Evolutionary conservation across 768 basidiomycete genomes (phyloP).

Genomic region (Crassisporium funariophilum): DNA sequence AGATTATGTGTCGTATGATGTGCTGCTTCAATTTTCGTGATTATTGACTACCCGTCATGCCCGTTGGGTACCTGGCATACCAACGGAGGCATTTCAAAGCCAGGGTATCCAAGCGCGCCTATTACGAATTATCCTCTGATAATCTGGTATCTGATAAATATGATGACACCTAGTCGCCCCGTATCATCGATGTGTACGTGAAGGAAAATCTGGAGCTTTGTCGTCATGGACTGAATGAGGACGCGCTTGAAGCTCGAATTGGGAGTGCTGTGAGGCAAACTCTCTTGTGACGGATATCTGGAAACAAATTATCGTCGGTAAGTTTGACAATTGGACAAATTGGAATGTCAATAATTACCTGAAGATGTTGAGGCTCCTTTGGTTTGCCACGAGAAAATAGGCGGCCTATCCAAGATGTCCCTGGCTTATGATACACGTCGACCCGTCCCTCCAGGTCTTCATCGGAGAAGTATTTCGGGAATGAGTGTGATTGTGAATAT

Average conservation of each 20-base stretch:
- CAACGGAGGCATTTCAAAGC: no score
- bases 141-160: no score
- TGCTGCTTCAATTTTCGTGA: no score
- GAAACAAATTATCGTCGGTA: neutral
- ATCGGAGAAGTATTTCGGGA: slow-evolving; percentile 13
- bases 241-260: slow-evolving; percentile 16
- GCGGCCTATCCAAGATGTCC: slow-evolving; percentile 15
- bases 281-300: slow-evolving; percentile 27
- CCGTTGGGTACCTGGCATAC: no score
- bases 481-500: slow-evolving; percentile 1
- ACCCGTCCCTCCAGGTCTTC: slow-evolving; percentile 3
- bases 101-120: no score
- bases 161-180: no score
- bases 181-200: no score
- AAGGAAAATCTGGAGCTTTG: neutral
- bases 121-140: no score
- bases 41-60: no score
- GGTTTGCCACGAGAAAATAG: slow-evolving; percentile 11
- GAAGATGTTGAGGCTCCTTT: slow-evolving; percentile 3
- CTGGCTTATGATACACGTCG: slow-evolving; percentile 7
- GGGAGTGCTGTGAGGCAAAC: slow-evolving; percentile 17
- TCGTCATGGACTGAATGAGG: slow-evolving; percentile 15
- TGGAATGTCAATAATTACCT: slow-evolving; percentile 20
- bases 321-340: neutral
- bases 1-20: no score